Conservation (phyloP, 169 alveolate genomes). For the Eimeria tenella region DNA sequence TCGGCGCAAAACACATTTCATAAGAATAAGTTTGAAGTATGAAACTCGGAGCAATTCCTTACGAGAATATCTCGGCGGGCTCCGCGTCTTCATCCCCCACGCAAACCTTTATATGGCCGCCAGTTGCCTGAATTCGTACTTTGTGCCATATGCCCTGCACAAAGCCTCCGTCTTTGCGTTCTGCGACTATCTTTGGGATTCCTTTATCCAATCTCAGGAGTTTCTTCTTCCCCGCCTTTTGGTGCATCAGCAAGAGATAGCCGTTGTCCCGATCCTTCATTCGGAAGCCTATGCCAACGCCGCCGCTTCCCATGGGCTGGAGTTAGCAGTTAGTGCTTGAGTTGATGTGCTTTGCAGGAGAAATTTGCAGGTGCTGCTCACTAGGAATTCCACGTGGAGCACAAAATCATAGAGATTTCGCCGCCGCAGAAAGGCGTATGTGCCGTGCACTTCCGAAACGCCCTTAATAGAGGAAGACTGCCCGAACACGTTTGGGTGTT, state of each 20-base stretch:
- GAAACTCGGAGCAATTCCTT: not conserved
- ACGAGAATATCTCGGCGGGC: conserved; percentile 69
- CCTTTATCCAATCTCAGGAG: conserved; percentile 90
- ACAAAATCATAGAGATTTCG: conserved; percentile 89
- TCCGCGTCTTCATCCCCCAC: conserved; percentile 81
- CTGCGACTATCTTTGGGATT: conserved; percentile 84
- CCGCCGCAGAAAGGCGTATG: conserved; percentile 88
- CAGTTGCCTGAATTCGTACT: conserved; percentile 81
- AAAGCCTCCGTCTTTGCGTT: conserved; percentile 87
- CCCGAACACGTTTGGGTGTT: conserved; percentile 87
- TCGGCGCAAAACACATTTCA: not conserved
- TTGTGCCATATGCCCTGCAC: conserved; percentile 87
- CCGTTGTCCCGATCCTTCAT: conserved; percentile 90
- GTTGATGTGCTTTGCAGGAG: not conserved
- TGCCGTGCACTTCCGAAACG: conserved; percentile 88
- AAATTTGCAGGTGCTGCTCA: not conserved
- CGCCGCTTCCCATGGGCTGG: conserved; percentile 88
- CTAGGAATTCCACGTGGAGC: conserved; percentile 85
- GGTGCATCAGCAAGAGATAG: conserved; percentile 89
- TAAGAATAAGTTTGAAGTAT: not conserved
- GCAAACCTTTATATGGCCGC: conserved; percentile 82
- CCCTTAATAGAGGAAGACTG: conserved; percentile 89
- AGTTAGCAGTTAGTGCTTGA: not conserved
- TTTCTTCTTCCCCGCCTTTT: conserved; percentile 86
- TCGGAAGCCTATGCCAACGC: conserved; percentile 91